A percentile compares a stretch with the other conserved stretches of the same genome.
These are phyloP conservation scores for Helotiales sp. DNA, from an alignment of 2,329 filamentous ascomycete species.

Conservation along the genomic window DNA sequence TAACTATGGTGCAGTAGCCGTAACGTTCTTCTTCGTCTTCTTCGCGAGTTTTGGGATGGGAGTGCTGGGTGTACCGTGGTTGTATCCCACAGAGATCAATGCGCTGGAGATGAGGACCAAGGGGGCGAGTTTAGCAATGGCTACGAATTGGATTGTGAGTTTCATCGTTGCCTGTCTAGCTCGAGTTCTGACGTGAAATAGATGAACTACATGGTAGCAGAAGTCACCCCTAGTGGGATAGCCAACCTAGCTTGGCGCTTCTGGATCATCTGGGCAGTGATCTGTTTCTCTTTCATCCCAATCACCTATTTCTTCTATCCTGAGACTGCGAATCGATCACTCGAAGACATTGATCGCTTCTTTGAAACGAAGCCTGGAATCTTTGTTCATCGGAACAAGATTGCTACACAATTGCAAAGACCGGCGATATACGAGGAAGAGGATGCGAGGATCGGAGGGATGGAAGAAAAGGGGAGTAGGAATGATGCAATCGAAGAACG, in stretches of 20 bases:
- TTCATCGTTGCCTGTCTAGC: not conserved
- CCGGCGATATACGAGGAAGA: constrained; percentile 23
- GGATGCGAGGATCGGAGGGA: constrained; percentile 16
- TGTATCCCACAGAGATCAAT: constrained; percentile 40
- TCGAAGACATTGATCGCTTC: constrained; percentile 54
- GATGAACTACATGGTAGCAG: constrained; percentile 46
- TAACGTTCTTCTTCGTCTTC: constrained; percentile 48
- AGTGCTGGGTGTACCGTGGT: constrained; percentile 39
- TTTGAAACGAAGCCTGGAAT: constrained; percentile 41
- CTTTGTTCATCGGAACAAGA: constrained; percentile 22
- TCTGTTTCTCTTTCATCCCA: constrained; percentile 40
- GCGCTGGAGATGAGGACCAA: constrained; percentile 36
- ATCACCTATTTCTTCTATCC: constrained; percentile 50
- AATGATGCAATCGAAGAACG: not conserved
- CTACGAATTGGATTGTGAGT: constrained; percentile 38
- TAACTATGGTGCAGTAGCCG: constrained; percentile 49
- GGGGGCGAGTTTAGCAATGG: constrained; percentile 37
- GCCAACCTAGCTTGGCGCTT: constrained; percentile 38
- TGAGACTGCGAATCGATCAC: constrained; percentile 49
- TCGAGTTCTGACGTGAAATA: constrained; percentile 10
- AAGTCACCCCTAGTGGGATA: constrained; percentile 39
- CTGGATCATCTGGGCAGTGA: constrained; percentile 39
- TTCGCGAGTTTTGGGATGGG: constrained; percentile 53
- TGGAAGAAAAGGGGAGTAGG: constrained; percentile 5
- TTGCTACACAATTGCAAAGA: constrained; percentile 23